phyloP scores from a whole-genome alignment of 208 protist species.

The Crithidia fasciculata region DNA sequence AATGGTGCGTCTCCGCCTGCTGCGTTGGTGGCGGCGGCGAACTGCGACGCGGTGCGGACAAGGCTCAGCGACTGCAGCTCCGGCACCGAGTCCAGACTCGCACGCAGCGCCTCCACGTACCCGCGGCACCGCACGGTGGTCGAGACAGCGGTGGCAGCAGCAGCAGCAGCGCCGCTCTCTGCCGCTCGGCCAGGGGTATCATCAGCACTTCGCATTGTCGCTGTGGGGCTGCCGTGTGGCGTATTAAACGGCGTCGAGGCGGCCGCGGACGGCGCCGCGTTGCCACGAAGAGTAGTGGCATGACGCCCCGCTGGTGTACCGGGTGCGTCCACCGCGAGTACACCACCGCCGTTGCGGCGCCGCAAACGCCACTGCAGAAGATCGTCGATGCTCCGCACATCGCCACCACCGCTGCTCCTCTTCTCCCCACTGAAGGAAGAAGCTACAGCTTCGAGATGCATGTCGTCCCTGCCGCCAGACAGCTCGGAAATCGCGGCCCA shows the following conservation, averaged over 20 bases:
- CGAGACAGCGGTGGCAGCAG: background rate
- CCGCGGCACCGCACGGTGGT: conserved; percentile 16
- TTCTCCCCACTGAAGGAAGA: background rate
- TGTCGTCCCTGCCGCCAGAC: background rate
- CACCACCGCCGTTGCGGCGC: background rate
- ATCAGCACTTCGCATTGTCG: no score
- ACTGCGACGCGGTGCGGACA: background rate
- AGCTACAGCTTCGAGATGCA: background rate
- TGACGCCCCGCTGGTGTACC: no score
- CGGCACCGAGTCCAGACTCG: conserved; percentile 11
- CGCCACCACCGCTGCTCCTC: background rate
- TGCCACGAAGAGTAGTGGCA: no score
- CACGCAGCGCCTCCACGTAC: conserved; percentile 23
- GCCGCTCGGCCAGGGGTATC: no score
- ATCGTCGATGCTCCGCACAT: conserved; percentile 11
- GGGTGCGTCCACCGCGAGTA: no score
- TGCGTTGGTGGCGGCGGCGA: background rate
- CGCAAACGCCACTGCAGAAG: conserved; percentile 26
- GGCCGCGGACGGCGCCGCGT: no score
- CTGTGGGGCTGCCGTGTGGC: no score
- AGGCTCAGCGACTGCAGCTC: conserved; percentile 11
- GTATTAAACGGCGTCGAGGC: no score
- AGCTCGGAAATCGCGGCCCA: background rate
- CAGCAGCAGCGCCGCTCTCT: background rate
- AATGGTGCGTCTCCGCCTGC: no score